Conservation (phyloP, 768 basidiomycete genomes). For the Lyophyllum shimeji region DNA sequence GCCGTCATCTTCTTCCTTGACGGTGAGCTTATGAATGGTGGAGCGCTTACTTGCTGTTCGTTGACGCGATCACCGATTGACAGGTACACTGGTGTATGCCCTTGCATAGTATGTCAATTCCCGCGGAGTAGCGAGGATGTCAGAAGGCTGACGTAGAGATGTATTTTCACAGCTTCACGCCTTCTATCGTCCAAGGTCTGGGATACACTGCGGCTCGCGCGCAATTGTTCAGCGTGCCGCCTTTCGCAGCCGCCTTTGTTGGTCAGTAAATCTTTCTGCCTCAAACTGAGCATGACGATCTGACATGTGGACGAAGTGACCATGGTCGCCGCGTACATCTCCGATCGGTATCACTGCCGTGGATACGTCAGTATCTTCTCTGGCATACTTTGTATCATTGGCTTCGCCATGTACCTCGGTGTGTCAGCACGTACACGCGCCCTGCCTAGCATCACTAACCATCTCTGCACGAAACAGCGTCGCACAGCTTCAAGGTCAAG, state of each 20-base stretch:
- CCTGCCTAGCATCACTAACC: not conserved
- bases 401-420: slow-evolving; percentile 60
- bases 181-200: slow-evolving; percentile 65
- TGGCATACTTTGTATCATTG: slow-evolving; percentile 41
- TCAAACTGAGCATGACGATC: not conserved
- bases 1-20: slow-evolving; percentile 51
- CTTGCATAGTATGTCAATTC: slow-evolving; percentile 44
- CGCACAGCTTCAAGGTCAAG: slow-evolving; percentile 36
- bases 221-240: slow-evolving; percentile 64
- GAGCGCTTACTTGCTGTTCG: not conserved
- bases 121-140: not conserved
- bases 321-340: slow-evolving; percentile 42
- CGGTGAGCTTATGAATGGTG: slow-evolving; percentile 27
- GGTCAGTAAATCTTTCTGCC: slow-evolving; percentile 30
- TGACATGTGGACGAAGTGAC: slow-evolving; percentile 21
- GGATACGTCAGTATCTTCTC: slow-evolving; percentile 46
- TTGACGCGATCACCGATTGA: not conserved
- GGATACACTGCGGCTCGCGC: slow-evolving; percentile 54
- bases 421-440: slow-evolving; percentile 11
- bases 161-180: slow-evolving; percentile 52
- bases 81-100: slow-evolving; percentile 45
- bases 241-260: slow-evolving; percentile 50
- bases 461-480: slow-evolving; percentile 23
- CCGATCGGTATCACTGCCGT: slow-evolving; percentile 53
- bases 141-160: not conserved